A percentile compares a stretch with the other conserved stretches of the same genome.
These are phyloP conservation scores for Ambrosia trifida DNA, from an alignment of 129 eudicot genomes.

Conservation along the genomic window DNA sequence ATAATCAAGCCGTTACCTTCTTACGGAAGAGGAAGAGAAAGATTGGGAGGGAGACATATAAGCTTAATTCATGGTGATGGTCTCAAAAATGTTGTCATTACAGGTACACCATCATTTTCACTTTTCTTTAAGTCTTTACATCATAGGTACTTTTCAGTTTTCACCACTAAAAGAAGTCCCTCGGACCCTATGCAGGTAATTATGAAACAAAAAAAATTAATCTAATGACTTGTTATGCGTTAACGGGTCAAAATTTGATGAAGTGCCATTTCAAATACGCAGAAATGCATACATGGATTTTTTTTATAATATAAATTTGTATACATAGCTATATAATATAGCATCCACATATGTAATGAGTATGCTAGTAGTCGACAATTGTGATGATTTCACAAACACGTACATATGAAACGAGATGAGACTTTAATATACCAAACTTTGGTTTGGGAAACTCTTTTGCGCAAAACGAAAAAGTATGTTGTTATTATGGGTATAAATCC, in stretches of 20 bases:
- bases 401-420: not conserved
- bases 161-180: not conserved
- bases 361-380: not conserved
- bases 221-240: not conserved
- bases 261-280: no score
- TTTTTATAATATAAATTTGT: no score
- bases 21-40: slow-evolving; percentile 98
- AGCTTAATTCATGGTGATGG: slow-evolving; percentile 88
- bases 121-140: slow-evolving; percentile 5
- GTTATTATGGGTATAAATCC: not conserved
- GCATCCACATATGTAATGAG: no score
- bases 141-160: slow-evolving; percentile 16
- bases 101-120: slow-evolving; percentile 55
- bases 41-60: slow-evolving; percentile 88
- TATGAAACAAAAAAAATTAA: not conserved
- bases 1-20: slow-evolving; percentile 92
- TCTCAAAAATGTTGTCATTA: slow-evolving; percentile 79
- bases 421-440: not conserved
- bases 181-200: no score
- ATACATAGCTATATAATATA: no score
- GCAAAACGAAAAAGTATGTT: not conserved
- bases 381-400: not conserved
- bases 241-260: not conserved
- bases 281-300: no score
- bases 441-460: not conserved